phyloP scores from a whole-genome alignment of 495 filamentous ascomycete genomes.

The Barbatosphaeria neglecta region DNA sequence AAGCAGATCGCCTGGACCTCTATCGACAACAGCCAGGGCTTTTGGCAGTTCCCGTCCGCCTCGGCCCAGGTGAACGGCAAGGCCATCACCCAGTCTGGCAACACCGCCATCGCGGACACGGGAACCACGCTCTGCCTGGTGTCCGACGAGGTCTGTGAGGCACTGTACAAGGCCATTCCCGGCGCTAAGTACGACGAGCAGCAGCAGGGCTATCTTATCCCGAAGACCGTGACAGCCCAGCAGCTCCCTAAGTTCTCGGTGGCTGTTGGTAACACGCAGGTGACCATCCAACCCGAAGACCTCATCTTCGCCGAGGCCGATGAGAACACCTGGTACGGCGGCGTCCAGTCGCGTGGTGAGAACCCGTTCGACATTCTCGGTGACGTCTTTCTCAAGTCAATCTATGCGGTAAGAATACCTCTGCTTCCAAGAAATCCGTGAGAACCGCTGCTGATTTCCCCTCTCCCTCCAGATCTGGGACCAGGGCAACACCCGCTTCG shows the following conservation, averaged over 20 bases:
- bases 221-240: constrained; percentile 39
- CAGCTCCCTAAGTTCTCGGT: constrained; percentile 57
- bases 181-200: constrained; percentile 49
- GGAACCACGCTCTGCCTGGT: constrained; percentile 65
- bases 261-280: constrained; percentile 54
- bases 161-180: constrained; percentile 60
- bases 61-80: constrained; percentile 51
- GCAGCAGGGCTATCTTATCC: constrained; percentile 62
- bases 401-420: constrained; percentile 53
- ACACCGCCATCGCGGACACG: constrained; percentile 73
- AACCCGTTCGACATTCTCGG: constrained; percentile 64
- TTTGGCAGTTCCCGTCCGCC: constrained; percentile 59
- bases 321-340: constrained; percentile 51
- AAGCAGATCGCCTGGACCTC: constrained; percentile 50
- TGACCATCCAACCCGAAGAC: constrained; percentile 61
- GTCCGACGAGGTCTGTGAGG: constrained; percentile 51
- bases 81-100: constrained; percentile 41
- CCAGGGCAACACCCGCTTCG: constrained; percentile 58
- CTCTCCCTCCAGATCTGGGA: constrained; percentile 51
- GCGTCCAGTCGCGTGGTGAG: constrained; percentile 60
- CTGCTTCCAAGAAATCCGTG: background rate
- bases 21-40: constrained; percentile 58
- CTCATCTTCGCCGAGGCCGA: constrained; percentile 53
- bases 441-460: background rate
- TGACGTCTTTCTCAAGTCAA: constrained; percentile 61